These are phyloP conservation scores for Fraxinus nigra DNA, from an alignment of 305 asterid species.

Conservation along the genomic window DNA sequence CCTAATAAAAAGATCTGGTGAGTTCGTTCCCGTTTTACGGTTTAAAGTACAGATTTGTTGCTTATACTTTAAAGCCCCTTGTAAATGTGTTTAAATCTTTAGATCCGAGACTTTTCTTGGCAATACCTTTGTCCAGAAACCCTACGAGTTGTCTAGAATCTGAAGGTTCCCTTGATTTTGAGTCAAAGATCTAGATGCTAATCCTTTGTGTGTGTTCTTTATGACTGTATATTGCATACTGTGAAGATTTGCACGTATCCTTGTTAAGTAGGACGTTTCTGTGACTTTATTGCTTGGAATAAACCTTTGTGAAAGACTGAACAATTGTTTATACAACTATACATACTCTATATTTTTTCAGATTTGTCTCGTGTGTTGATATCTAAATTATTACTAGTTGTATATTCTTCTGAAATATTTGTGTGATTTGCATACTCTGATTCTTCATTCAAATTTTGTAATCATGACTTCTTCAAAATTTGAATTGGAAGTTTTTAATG, in stretches of 20 bases:
- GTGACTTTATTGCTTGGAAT: neutral
- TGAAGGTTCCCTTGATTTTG: neutral
- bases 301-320: too few relatives aligned
- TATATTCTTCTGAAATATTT: neutral
- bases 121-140: neutral
- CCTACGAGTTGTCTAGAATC: neutral
- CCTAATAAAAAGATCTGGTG: neutral
- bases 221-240: neutral
- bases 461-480: neutral
- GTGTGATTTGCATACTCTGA: too few relatives aligned
- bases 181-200: neutral
- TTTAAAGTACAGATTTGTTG: neutral
- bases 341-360: too few relatives aligned
- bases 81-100: neutral
- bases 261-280: neutral
- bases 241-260: neutral
- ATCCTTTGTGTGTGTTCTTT: neutral
- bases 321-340: neutral
- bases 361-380: neutral
- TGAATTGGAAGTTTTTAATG: neutral
- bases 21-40: too few relatives aligned
- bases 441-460: neutral
- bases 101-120: neutral
- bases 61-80: neutral
- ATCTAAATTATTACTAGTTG: too few relatives aligned